Conservation (phyloP, 495 filamentous ascomycete species). For the Schizothecium vesticola region DNA sequence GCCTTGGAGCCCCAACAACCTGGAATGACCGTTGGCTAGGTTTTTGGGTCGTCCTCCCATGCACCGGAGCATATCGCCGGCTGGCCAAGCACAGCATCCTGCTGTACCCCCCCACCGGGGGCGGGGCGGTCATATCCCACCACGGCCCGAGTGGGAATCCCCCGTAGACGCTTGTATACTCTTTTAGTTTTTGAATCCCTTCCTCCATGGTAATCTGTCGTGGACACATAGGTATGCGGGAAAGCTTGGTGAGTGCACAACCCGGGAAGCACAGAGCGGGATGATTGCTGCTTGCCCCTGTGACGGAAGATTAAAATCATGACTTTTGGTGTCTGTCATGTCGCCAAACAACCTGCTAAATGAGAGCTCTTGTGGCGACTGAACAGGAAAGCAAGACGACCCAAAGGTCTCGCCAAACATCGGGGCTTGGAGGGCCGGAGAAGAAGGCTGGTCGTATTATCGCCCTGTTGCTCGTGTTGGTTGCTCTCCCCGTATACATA, state of each 20-base stretch:
- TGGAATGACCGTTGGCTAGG: neutral
- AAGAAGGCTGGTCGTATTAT: neutral
- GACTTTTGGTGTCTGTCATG: neutral
- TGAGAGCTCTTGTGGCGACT: neutral
- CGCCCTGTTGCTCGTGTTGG: neutral
- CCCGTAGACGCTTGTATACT: neutral
- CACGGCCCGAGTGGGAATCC: neutral
- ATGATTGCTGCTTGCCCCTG: neutral
- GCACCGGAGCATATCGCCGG: neutral
- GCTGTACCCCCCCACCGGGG: neutral
- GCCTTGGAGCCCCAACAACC: neutral
- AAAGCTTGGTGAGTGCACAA: neutral
- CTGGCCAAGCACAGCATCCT: neutral
- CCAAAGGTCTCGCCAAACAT: neutral
- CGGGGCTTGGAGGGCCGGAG: neutral
- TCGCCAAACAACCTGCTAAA: neutral
- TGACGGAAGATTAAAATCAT: neutral
- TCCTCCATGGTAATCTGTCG: neutral
- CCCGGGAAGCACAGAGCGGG: neutral
- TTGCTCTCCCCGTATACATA: neutral
- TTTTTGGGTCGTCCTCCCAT: neutral
- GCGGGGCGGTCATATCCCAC: neutral
- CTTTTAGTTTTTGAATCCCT: neutral
- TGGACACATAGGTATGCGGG: neutral
- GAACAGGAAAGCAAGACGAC: neutral